Evolutionary conservation across 345 rosid genomes (phyloP), one percentile per base, ranked within the genome.

Genomic region (Rhodamnia rubescens): DNA sequence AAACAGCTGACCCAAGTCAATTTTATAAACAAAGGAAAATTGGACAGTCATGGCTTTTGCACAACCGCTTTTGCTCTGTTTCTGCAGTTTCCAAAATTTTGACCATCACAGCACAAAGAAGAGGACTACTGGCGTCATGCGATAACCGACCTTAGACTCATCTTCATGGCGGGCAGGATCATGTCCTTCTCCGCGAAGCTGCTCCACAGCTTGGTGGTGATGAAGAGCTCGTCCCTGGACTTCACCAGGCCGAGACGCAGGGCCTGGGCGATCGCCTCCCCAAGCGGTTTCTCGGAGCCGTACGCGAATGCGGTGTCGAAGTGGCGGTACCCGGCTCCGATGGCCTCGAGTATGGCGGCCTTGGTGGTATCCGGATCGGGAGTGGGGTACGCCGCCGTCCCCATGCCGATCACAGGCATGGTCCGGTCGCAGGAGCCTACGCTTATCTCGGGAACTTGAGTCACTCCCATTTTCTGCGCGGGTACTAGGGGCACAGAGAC

Each of bases 201-300:
- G 81, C 78, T 11, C 87, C 89, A 85, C 36, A 87, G 86, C 85
- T 89, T 89, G 83, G 90, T 85, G 20, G 90, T 85, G 83, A 89
- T 81, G 85, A 89, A 89, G 58, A 89, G 90, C 47, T 89, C 89
- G 20, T 83, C 87, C 52, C 90, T 57, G n/a, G 90, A 89, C 49
- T 89, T 89, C n/a, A 89, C 82, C 74, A 89, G 84, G 24, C 90
- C 90, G 8, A 81, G 86, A 15, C 32, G 83, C 55, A 89, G 24
- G 49, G 90, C 90, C 84, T 85, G 85, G 1, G 81, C 61, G 11
- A 89, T 85, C 9, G 89, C 90, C 84, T 85, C 86, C 22, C 90
- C 90, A 0, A 87, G 84, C 6, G 86, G 85, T 58, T 87, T 86
- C 86, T 89, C 90, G 3, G 89, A 87, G 32, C 83, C 83, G 0